phyloP scores from a whole-genome alignment of 768 basidiomycete genomes.

The Suillus variegatus region DNA sequence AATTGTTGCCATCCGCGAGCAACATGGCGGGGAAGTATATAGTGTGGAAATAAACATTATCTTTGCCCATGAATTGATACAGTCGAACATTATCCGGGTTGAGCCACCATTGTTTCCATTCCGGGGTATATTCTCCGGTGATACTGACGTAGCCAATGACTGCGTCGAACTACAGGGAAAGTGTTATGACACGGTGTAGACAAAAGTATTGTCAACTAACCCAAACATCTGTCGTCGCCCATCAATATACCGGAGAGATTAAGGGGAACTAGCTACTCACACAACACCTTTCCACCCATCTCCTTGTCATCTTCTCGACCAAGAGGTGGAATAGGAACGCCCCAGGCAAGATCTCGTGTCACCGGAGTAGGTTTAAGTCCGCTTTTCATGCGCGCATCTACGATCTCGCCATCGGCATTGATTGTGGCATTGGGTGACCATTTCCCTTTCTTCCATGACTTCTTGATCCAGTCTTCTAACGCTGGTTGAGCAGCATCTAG shows the following conservation, averaged over 20 bases:
- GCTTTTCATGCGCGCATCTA: conserved; percentile 84
- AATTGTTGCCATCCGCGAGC: conserved; percentile 84
- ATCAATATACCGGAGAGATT: conserved; percentile 12
- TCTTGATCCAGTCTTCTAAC: conserved; percentile 86
- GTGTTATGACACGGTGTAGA: conserved; percentile 7
- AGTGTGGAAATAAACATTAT: conserved; percentile 98
- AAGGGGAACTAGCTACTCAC: conserved; percentile 49
- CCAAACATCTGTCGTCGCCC: conserved; percentile 75
- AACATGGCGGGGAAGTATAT: conserved; percentile 92
- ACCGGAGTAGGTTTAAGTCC: conserved; percentile 89
- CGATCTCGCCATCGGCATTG: conserved; percentile 82
- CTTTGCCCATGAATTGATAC: conserved; percentile 99
- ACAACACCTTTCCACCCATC: conserved; percentile 94
- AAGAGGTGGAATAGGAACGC: conserved; percentile 82
- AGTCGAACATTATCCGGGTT: conserved; percentile 85
- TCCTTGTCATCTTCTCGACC: conserved; percentile 75
- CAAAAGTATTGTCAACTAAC: conserved; percentile 45
- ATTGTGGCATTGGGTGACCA: conserved; percentile 95
- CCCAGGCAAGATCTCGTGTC: conserved; percentile 95
- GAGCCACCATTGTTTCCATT: conserved; percentile 98
- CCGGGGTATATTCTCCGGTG: conserved; percentile 89
- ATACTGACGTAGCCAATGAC: conserved; percentile 97
- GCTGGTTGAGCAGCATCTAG: conserved; percentile 81
- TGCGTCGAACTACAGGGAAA: conserved; percentile 80
- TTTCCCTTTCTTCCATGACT: conserved; percentile 76